Percentiles rank a stretch among this genome's conserved stretches.
Conservation (phyloP, 768 basidiomycete species). For the Kondoa subrosea region DNA sequence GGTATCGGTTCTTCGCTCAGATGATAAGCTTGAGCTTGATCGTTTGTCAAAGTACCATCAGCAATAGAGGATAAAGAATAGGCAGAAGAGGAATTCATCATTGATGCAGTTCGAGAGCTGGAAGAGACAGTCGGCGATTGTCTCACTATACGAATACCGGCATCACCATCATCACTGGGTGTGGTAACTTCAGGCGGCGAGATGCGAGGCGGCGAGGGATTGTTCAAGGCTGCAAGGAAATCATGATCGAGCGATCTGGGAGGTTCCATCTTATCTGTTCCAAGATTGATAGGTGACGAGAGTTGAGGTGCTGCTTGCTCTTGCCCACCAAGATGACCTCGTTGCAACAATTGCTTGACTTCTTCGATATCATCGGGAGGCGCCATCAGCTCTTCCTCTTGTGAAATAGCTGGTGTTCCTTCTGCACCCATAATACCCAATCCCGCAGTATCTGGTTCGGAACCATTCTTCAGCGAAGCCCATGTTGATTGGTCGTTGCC, state of each 20-base stretch:
- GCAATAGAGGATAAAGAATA: not conserved
- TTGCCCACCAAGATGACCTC: not conserved
- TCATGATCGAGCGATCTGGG: not conserved
- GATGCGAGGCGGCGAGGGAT: too few relatives aligned
- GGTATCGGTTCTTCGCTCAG: not conserved
- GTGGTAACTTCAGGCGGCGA: too few relatives aligned
- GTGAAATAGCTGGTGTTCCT: not conserved
- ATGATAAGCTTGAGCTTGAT: not conserved
- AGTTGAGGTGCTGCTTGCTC: conserved; percentile 11
- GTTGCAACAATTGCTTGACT: conserved; percentile 19
- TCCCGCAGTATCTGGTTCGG: conserved; percentile 18
- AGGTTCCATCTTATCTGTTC: not conserved
- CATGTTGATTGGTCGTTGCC: conserved; percentile 23
- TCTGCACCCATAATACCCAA: conserved; percentile 20
- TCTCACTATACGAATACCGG: not conserved
- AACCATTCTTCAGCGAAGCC: conserved; percentile 12
- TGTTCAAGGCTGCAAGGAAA: not conserved
- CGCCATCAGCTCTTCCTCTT: conserved; percentile 10
- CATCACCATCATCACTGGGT: not conserved
- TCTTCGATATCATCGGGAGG: conserved; percentile 24
- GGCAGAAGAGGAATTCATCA: not conserved
- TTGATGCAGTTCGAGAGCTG: conserved; percentile 2
- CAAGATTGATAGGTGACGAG: conserved; percentile 26
- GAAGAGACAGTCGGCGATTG: not conserved
- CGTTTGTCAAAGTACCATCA: not conserved